Evolutionary conservation across 1,284 basidiomycete species (phyloP).

Genomic region (Xerocomus cyaneibrunnescens): DNA sequence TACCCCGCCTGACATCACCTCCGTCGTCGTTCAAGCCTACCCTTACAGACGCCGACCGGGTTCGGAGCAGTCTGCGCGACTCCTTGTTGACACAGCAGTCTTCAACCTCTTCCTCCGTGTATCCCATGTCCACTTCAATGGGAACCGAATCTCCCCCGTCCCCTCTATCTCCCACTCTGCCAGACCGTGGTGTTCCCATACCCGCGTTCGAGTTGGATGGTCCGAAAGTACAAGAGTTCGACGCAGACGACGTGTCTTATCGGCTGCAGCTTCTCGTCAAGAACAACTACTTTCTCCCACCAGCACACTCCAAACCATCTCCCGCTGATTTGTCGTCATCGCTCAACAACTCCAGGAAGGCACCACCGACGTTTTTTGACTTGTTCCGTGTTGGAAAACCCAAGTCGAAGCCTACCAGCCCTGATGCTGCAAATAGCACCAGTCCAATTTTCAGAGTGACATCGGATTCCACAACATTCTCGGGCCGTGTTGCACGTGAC

Average conservation of each 20-base stretch:
- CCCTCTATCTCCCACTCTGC: conserved; percentile 51
- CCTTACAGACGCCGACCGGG: conserved; percentile 26
- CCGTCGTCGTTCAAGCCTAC: conserved; percentile 36
- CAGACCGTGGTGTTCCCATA: conserved; percentile 44
- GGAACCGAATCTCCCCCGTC: conserved; percentile 58
- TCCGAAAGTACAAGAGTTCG: conserved; percentile 52
- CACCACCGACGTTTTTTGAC: conserved; percentile 60
- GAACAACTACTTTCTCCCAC: conserved; percentile 82
- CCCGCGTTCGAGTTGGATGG: conserved; percentile 50
- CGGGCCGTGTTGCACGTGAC: conserved; percentile 39
- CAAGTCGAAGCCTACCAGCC: conserved; percentile 59
- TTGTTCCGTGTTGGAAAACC: conserved; percentile 66
- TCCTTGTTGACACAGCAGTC: conserved; percentile 55
- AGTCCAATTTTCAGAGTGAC: conserved; percentile 59
- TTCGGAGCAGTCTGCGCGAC: conserved; percentile 42
- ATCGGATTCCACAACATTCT: conserved; percentile 54
- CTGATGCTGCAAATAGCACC: conserved; percentile 43
- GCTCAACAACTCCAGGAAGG: conserved; percentile 41
- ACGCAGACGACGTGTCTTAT: conserved; percentile 78
- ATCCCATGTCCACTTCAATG: conserved; percentile 63
- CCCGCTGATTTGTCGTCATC: conserved; percentile 54
- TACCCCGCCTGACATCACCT: conserved; percentile 31
- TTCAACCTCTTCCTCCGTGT: conserved; percentile 67
- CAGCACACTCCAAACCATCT: conserved; percentile 76
- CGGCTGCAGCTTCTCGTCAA: conserved; percentile 76